Base-by-base conservation (phyloP, 2,329 filamentous ascomycete species). In the Aspergillus sojae region DNA sequence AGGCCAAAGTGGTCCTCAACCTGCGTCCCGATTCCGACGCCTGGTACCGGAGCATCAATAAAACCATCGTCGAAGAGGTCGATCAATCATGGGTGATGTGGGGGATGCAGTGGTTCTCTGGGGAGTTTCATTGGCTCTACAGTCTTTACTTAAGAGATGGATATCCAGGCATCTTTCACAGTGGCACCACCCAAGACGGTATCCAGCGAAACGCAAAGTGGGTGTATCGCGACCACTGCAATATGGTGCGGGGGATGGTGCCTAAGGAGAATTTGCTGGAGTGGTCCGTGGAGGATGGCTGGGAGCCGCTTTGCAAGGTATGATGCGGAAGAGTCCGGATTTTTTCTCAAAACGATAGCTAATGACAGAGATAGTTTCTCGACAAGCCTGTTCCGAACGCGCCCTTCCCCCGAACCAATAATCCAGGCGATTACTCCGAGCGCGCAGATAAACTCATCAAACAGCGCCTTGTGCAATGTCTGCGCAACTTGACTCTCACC, bases 271-370 rank as follows among this genome's bases (percentile, higher is more conserved):
- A 63, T n/a, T 30, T 72, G 54, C 57, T 74, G 19, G 69, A 73
- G 45, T 74, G 66, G 68, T 64, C 36, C 5, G 70, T 71, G 4
- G 67, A 70, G 41, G 70, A 73, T 65, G 72, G 71, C n/a, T 75
- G 71, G 71, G 70, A 65, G 60, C 71, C 72, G n/a, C 34, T 75
- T 19, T 71, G 71, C 61, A 36, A 65, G 57, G 63, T 36, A 36
- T 45, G 43, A 23, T 4, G 21, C 4, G 26, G 9, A 3, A 9
- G 11, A n/a, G 12, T 11, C 19, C 12, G 5, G n/a, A 10, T 1
- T 23, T n/a, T 2, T 14, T 54, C 26, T 30, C 36, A 19, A 41
- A 41, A 19, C 36, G 2, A 19, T 41, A 41, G 5, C 16, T 41
- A 41, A 19, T 19, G 16, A 41, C 11, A 0, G 36, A 19, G 7